Conservation (phyloP, 169 alveolate genomes). For the Cyclospora cayetanensis region DNA sequence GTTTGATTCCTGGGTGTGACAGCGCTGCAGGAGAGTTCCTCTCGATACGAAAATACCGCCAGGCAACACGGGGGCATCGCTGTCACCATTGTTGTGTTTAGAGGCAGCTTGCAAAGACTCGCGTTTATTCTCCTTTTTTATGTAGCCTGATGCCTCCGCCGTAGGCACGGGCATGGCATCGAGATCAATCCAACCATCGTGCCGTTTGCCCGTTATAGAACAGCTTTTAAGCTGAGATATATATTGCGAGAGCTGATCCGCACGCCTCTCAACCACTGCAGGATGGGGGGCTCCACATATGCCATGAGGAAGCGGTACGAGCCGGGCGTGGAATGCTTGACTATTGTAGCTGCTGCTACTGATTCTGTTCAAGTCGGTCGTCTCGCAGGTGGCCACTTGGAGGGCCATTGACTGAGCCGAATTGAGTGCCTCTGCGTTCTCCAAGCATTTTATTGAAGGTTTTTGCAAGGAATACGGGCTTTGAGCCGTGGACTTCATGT, state of each 20-base stretch:
- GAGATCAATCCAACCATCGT: constrained; percentile 4
- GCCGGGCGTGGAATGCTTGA: not conserved
- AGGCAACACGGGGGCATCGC: not conserved
- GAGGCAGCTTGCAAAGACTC: not conserved
- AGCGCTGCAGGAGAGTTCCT: constrained; percentile 25
- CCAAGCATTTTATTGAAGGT: too few species aligned
- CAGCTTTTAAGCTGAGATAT: constrained; percentile 18
- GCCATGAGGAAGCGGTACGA: constrained; percentile 11
- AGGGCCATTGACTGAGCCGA: too few species aligned
- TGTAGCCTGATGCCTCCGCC: not conserved
- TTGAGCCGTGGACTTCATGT: too few species aligned
- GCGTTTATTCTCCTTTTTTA: not conserved
- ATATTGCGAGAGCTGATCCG: not conserved
- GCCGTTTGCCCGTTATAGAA: not conserved
- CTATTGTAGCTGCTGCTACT: constrained; percentile 24
- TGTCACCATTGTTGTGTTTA: not conserved
- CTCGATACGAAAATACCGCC: constrained; percentile 41
- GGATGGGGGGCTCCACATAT: not conserved
- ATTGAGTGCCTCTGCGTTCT: too few species aligned
- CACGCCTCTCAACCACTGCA: not conserved
- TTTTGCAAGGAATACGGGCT: too few species aligned
- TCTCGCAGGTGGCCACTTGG: too few species aligned
- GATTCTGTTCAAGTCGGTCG: not conserved
- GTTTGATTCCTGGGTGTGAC: not conserved
- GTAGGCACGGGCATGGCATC: not conserved